Conservation (phyloP, 2,329 filamentous ascomycete species). For the Hymenoscyphus linearis region DNA sequence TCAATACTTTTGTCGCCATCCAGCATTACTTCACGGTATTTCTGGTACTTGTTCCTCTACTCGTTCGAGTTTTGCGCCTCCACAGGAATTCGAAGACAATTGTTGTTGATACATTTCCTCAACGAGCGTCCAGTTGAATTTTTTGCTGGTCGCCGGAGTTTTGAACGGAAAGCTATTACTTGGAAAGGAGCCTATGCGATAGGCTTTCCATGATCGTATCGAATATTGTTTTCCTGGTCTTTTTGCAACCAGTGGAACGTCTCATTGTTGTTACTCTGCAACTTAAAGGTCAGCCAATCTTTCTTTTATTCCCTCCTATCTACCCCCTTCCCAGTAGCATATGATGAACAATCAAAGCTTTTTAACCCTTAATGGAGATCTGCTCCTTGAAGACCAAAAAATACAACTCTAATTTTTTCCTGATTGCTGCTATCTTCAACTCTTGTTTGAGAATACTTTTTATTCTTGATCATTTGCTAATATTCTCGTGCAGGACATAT, state of each 20-base stretch:
- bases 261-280: neutral
- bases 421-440: slow-evolving; percentile 22
- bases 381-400: slow-evolving; percentile 35
- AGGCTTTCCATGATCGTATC: neutral
- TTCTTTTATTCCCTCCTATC: slow-evolving; percentile 1
- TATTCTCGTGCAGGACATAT: neutral
- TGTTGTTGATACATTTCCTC: slow-evolving; percentile 25
- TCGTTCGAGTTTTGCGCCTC: slow-evolving; percentile 18
- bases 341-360: slow-evolving; percentile 33
- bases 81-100: slow-evolving; percentile 20
- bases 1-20: slow-evolving; percentile 27
- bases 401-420: slow-evolving; percentile 40
- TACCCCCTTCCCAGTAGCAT: slow-evolving; percentile 15
- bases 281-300: slow-evolving; percentile 22
- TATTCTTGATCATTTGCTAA: neutral
- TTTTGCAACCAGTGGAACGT: neutral
- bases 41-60: slow-evolving; percentile 20
- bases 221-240: neutral
- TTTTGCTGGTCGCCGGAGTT: neutral
- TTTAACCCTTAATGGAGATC: slow-evolving; percentile 35
- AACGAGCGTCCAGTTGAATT: neutral
- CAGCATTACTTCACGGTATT: slow-evolving; percentile 21
- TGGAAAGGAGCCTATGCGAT: neutral
- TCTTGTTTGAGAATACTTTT: neutral
- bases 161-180: neutral